Percentiles rank a stretch among this genome's conserved stretches.
Conservation (phyloP, 805 yeast genomes). For the Blastobotrys peoriensis region DNA sequence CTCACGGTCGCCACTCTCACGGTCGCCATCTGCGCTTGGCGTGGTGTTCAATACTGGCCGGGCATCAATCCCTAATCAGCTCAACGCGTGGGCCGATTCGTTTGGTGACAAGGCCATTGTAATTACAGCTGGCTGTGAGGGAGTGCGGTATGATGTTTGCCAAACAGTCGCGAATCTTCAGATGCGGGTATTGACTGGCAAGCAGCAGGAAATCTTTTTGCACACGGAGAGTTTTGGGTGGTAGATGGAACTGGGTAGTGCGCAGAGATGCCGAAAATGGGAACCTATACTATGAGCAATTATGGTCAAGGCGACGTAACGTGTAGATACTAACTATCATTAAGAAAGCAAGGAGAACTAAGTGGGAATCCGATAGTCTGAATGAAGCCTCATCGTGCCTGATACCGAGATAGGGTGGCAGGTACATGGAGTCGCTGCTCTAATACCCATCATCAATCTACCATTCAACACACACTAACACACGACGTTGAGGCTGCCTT, state of each 20-base stretch:
- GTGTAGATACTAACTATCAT: too few species aligned
- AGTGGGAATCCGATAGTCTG: too few species aligned
- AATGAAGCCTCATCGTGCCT: too few species aligned
- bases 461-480: neutral
- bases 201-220: neutral
- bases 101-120: neutral
- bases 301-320: too few species aligned
- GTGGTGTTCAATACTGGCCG: neutral
- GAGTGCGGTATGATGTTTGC: neutral
- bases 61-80: neutral
- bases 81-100: neutral
- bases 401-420: too few species aligned
- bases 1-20: neutral
- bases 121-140: neutral
- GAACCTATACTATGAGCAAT: too few species aligned
- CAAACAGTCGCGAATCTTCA: neutral
- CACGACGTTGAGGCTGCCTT: neutral
- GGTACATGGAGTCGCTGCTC: too few species aligned
- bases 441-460: too few species aligned
- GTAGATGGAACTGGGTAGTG: too few species aligned
- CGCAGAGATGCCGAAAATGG: too few species aligned
- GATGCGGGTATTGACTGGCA: neutral
- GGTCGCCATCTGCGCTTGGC: neutral
- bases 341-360: too few species aligned
- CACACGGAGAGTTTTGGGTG: neutral